Percentiles rank a stretch among this genome's conserved stretches.
phyloP scores from a whole-genome alignment of 306 rosid genomes.

The Hylodesmum podocarpum region DNA sequence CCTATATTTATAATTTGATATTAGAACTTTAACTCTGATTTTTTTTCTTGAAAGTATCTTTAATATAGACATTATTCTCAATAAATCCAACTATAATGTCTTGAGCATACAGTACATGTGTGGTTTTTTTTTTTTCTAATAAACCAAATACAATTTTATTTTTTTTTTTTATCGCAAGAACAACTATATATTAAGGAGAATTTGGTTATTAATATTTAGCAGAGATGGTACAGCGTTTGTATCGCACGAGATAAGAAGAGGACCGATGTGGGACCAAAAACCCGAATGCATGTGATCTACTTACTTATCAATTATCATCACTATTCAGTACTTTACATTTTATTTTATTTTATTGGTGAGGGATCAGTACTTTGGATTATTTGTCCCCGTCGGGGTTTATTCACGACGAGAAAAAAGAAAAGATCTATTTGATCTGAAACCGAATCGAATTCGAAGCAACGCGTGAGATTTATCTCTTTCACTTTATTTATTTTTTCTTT shows the following conservation, averaged over 20 bases:
- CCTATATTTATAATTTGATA: no score
- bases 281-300: conserved; percentile 27
- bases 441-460: not conserved
- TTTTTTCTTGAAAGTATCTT: no score
- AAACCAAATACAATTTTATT: no score
- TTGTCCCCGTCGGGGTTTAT: not conserved
- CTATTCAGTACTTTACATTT: no score
- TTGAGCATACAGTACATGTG: no score
- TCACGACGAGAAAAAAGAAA: not conserved
- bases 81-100: no score
- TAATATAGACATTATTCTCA: no score
- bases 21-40: no score
- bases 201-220: not conserved
- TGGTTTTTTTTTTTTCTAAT: no score
- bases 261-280: conserved; percentile 24
- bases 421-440: not conserved
- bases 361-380: not conserved
- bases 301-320: not conserved
- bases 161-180: no score
- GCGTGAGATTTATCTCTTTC: not conserved
- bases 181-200: no score
- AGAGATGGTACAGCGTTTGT: not conserved
- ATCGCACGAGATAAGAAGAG: not conserved
- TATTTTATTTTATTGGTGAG: no score
- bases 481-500: not conserved